Base-by-base conservation (phyloP, 208 protist species). In the Crithidia mellificae region DNA sequence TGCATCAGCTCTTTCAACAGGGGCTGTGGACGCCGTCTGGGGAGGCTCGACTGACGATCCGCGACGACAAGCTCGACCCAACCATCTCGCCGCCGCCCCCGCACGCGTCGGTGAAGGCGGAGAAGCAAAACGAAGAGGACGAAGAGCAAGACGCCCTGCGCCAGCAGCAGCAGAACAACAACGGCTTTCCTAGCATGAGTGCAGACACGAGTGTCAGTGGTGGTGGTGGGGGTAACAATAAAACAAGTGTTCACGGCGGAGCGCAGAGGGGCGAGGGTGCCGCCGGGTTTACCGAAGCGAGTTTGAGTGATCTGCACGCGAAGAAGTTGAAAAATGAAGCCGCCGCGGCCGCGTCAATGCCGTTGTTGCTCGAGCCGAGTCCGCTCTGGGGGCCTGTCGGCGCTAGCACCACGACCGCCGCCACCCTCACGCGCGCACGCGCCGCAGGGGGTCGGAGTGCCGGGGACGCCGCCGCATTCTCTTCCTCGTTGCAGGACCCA, bases 351-450 rank as follows among this genome's bases (percentile, higher is more conserved):
- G 36, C 36, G 38, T 59, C 39, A 8, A 36, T 34, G 68, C 69
- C 61, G 44, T 36, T 74, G 61, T 61, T 74, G 61, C 22, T 63
- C 11, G 69, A 74, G 69, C 69, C 69, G 4, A 63, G 50, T 6
- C 69, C 69, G 32, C 54, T 74, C 2, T 74, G 61, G 61, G 53
- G 61, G n/a, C n/a, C n/a, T n/a, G n/a, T n/a, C n/a, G n/a, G n/a
- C 1, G 17, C 39, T 6, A 17, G 15, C 12, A 20, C 15, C 15
- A 6, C 36, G 12, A 49, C 43, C 8, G n/a, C 43, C 8, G 15
- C 15, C 6, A 7, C n/a, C n/a, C n/a, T n/a, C n/a, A n/a, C n/a
- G n/a, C n/a, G n/a, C n/a, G n/a, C n/a, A n/a, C n/a, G n/a, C n/a
- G n/a, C n/a, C n/a, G n/a, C n/a, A n/a, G n/a, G n/a, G n/a, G n/a